A percentile compares a stretch with the other conserved stretches of the same genome.
These are phyloP conservation scores for Gracilaria caudata DNA, from an alignment of 23 red algal genomes.

Conservation along the genomic window DNA sequence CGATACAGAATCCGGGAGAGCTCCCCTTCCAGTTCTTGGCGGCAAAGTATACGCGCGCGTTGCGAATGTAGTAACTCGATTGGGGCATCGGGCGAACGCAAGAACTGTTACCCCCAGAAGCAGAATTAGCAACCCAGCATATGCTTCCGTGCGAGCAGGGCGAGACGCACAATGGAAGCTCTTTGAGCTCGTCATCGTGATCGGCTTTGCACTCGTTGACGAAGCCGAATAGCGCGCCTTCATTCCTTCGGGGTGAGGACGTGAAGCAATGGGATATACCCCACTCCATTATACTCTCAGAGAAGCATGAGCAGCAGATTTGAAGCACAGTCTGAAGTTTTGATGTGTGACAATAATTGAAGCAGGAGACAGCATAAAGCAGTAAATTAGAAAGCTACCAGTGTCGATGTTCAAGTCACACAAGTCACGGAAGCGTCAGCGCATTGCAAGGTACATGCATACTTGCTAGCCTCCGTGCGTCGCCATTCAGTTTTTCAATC, in stretches of 20 bases:
- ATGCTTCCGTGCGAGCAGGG: constrained; percentile 45
- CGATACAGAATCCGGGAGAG: constrained; percentile 26
- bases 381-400: constrained; percentile 29
- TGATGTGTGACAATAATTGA: constrained; percentile 5
- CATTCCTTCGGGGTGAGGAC: neutral
- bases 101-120: constrained; percentile 44
- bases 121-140: constrained; percentile 48
- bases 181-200: constrained; percentile 2
- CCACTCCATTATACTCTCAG: neutral
- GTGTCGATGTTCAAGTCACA: neutral
- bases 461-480: neutral
- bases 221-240: neutral
- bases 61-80: neutral
- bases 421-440: neutral
- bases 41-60: neutral
- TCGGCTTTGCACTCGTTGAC: neutral
- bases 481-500: constrained; percentile 26
- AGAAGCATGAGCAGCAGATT: neutral
- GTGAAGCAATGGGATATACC: neutral
- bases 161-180: neutral
- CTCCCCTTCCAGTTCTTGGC: constrained; percentile 17
- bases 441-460: neutral
- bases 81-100: constrained; percentile 51
- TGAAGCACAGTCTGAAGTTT: neutral
- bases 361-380: neutral